Base-by-base conservation (phyloP, 2,329 filamentous ascomycete genomes). In the Acarospora socialis region DNA sequence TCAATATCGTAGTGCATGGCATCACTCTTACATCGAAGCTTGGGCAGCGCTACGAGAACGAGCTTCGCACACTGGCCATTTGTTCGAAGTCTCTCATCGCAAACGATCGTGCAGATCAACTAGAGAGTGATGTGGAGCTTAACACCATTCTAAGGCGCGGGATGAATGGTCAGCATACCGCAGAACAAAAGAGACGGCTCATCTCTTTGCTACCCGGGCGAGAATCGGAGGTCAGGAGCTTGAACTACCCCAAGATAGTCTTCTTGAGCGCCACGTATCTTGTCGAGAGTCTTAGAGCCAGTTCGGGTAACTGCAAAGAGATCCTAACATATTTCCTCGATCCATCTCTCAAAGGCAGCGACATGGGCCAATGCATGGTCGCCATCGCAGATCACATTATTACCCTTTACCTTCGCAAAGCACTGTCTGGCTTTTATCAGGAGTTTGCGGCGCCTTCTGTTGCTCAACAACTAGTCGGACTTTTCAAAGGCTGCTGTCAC, bases 41-140 rank as follows among this genome's bases (percentile, higher is more conserved):
- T 33, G 81, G 77, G 12, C 77, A 76, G 50, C 70, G 72, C 43
- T 73, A 92, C 46, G 56, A 75, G 30, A 68, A 77, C 35, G 84
- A 94, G 49, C 65, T 99, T 13, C 74, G 81, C 15, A 65, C 81
- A 21, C 76, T 99, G 50, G 87, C 92, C 2, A 73, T 83, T 31
- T 77, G 93, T 54, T 93, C 86, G 8, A 77, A 81, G 17, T 81
- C 90, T 0, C 60, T 98, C 33, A 79, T 98, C 19, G 75, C 86
- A 2, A 83, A 93, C 49, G 81, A 92, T 50, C 75, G 84, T 36
- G 79, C 82, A 18, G 86, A 93, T 45, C 77, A 92, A 49, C 69
- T 90, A 7, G 90, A 98, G 54, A 94, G 86, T 51, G 90, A 95
- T 43, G 87, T 99, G 34, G 90, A 98, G 49, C 69, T 98, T 23